Conservation (phyloP, 495 filamentous ascomycete genomes). For the Trichodelitschia bisporula region DNA sequence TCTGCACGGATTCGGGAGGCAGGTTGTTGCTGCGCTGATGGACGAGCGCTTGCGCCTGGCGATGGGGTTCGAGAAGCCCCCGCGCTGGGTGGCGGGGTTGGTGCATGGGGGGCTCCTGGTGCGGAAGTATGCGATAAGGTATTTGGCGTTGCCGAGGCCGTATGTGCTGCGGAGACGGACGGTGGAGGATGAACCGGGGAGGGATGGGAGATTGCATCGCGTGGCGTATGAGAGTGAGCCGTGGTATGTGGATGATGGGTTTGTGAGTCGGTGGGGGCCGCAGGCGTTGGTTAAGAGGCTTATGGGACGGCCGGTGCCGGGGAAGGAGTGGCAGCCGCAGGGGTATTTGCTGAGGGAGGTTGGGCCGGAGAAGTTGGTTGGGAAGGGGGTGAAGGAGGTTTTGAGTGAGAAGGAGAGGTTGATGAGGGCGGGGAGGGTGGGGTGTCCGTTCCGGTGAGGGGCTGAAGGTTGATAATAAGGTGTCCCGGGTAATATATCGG, state of each 20-base stretch:
- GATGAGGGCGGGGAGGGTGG: slow-evolving; percentile 18
- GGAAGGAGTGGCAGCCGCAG: slow-evolving; percentile 29
- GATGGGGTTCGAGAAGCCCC: too few species aligned
- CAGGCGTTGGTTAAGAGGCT: slow-evolving; percentile 26
- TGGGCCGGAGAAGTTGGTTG: slow-evolving; percentile 30
- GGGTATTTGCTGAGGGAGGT: slow-evolving; percentile 33
- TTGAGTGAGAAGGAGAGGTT: slow-evolving; percentile 18
- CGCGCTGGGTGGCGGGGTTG: too few species aligned
- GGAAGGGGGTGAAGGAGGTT: slow-evolving; percentile 25
- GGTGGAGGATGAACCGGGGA: slow-evolving; percentile 20
- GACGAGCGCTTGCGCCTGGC: too few species aligned
- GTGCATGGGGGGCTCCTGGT: too few species aligned
- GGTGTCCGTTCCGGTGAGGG: slow-evolving; percentile 2
- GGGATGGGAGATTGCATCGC: slow-evolving; percentile 23
- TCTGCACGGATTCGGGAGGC: slow-evolving; percentile 22
- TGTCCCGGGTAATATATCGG: neutral
- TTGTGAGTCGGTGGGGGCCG: slow-evolving; percentile 36
- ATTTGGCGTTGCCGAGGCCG: slow-evolving; percentile 29
- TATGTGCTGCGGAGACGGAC: slow-evolving; percentile 18
- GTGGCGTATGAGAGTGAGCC: slow-evolving; percentile 20
- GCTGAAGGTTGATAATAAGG: neutral
- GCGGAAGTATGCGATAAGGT: too few species aligned
- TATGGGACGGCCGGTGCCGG: slow-evolving; percentile 31
- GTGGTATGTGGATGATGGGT: slow-evolving; percentile 29
- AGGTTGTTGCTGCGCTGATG: slow-evolving; percentile 33